Conservation (phyloP, 2,329 filamentous ascomycete genomes). For the Seiridium unicorne region DNA sequence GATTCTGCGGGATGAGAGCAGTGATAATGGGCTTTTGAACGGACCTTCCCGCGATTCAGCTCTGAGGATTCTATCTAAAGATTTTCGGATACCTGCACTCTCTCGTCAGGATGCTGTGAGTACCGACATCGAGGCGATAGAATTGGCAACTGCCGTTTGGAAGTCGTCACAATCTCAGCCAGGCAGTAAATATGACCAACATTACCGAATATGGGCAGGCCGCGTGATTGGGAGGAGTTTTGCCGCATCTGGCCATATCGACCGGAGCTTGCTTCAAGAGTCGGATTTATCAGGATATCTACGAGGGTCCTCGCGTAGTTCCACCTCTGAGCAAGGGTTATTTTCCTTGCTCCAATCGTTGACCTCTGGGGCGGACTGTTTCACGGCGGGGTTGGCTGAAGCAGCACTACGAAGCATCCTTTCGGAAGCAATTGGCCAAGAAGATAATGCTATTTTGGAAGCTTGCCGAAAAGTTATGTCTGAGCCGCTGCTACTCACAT, state of each 20-base stretch:
- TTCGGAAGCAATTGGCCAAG: slow-evolving; percentile 47
- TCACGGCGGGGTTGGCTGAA: slow-evolving; percentile 59
- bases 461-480: slow-evolving; percentile 53
- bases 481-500: slow-evolving; percentile 50
- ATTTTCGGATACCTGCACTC: slow-evolving; percentile 64
- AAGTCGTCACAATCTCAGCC: slow-evolving; percentile 67
- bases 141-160: slow-evolving; percentile 68
- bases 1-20: slow-evolving; percentile 71
- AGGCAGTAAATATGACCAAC: slow-evolving; percentile 65
- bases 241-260: slow-evolving; percentile 69
- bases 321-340: slow-evolving; percentile 63
- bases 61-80: slow-evolving; percentile 69
- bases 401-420: slow-evolving; percentile 56
- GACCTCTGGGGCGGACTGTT: slow-evolving; percentile 55
- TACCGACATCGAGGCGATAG: slow-evolving; percentile 61
- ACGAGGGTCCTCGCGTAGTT: slow-evolving; percentile 39
- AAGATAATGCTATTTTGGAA: slow-evolving; percentile 45
- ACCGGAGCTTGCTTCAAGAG: slow-evolving; percentile 58
- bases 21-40: slow-evolving; percentile 64
- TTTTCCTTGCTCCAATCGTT: slow-evolving; percentile 61
- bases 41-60: slow-evolving; percentile 67
- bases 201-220: slow-evolving; percentile 83
- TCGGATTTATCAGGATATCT: slow-evolving; percentile 52
- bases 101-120: slow-evolving; percentile 66
- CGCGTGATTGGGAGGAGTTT: slow-evolving; percentile 82